Conservation (phyloP, 495 filamentous ascomycete species). For the Aspergillus steynii region DNA sequence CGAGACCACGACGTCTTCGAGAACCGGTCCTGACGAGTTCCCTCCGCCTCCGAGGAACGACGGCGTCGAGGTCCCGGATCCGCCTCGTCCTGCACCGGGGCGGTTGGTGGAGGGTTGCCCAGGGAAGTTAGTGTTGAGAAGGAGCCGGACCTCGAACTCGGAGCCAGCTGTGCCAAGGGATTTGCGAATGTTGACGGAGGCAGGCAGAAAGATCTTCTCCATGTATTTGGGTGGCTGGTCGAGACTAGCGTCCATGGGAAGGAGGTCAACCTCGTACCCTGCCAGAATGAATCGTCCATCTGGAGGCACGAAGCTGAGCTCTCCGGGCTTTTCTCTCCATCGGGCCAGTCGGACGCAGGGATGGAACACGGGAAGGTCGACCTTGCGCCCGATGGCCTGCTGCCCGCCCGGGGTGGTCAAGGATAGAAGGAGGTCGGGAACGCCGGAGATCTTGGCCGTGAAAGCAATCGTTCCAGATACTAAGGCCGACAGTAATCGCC, state of each 20-base stretch:
- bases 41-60: conserved; percentile 61
- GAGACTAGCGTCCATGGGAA: conserved; percentile 58
- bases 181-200: conserved; percentile 77
- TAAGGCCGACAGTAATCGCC: conserved; percentile 79
- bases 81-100: conserved; percentile 31
- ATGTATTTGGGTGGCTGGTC: conserved; percentile 49
- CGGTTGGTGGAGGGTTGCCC: conserved; percentile 39
- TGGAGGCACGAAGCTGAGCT: conserved; percentile 91
- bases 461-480: conserved; percentile 93
- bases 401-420: conserved; percentile 74
- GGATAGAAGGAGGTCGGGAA: conserved; percentile 83
- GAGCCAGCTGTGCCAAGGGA: conserved; percentile 68
- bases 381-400: conserved; percentile 68
- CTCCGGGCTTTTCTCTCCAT: conserved; percentile 86
- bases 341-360: conserved; percentile 84
- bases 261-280: conserved; percentile 90
- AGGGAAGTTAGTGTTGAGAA: conserved; percentile 64
- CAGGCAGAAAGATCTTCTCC: conserved; percentile 76
- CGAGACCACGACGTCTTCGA: conserved; percentile 80
- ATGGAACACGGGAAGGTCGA: conserved; percentile 94
- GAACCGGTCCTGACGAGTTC: conserved; percentile 49
- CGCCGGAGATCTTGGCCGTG: conserved; percentile 89
- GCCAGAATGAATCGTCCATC: conserved; percentile 94
- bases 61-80: conserved; percentile 59
- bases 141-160: conserved; percentile 87